Evolutionary conservation across 371 early-diverging fungal species (phyloP), one percentile per base, ranked within the genome.

Genomic region (Mortierella sp.): DNA sequence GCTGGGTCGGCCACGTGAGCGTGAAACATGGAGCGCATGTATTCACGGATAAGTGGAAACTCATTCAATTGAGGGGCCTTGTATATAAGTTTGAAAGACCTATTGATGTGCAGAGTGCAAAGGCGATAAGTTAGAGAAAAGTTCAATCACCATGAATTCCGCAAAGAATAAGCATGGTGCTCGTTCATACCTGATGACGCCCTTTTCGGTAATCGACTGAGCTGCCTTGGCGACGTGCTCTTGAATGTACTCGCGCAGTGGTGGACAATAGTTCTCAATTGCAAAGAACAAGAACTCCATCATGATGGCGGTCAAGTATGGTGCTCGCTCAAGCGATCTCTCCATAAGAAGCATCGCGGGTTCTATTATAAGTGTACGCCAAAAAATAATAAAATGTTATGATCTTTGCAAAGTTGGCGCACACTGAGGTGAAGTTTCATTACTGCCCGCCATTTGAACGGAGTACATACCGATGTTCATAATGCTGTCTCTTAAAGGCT

Each of bases 311-410:
- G 96, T 94, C 54, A 96, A 90, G 71, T 90, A 90, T 7, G 94
- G 90, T 76, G 95, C 93, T 58, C 91, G 78, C 68, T 95, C 94
- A 3, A 93, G 88, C 0, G 96, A 95, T 49, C 92, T 83, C 72
- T 95, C 93, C 91, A 95, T 93, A 1, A 96, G 86, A 16, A 96
- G 87, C 88, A 95, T 93, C 2, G 93, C 93, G 0, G 96, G 96
- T 79, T 96, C 96, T 89, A 90, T 76, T 51, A 3, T n/a, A 18
- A 55, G 11, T 14, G 6, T 4, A 44, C 21, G 70, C 43, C 21
- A 54, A 49, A 18, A 7, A n/a, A 46, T 29, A 44, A 21, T 3
- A 73, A 41, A n/a, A 51, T 32, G 43, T 41, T 18, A 27, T 27
- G 4, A 5, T 54, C 35, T 18, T 55, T 46, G 18, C n/a, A n/a